Percentiles rank a stretch among this genome's conserved stretches.
These are phyloP conservation scores for Trichoderma endophyticum DNA, from an alignment of 2,329 filamentous ascomycete genomes.

Conservation along the genomic window DNA sequence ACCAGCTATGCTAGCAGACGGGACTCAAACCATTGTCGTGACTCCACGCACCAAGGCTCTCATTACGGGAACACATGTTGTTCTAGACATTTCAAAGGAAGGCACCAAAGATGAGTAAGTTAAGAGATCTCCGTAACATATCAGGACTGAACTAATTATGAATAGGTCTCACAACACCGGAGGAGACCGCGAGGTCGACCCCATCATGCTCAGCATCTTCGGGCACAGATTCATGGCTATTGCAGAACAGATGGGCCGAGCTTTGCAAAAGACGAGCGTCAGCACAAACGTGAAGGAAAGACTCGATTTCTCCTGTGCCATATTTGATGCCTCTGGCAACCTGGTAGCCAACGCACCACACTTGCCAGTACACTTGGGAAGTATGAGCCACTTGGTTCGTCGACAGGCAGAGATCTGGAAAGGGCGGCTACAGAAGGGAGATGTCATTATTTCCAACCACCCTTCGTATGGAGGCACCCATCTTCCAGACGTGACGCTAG, in stretches of 20 bases:
- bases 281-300: conserved; percentile 81
- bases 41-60: conserved; percentile 74
- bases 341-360: conserved; percentile 78
- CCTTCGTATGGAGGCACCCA: conserved; percentile 82
- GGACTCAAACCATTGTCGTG: conserved; percentile 88
- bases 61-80: conserved; percentile 79
- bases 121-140: too few relatives aligned
- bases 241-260: conserved; percentile 79
- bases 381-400: conserved; percentile 77
- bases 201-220: conserved; percentile 76
- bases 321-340: conserved; percentile 73
- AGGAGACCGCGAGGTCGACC: conserved; percentile 54
- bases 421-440: conserved; percentile 71
- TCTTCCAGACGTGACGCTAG: conserved; percentile 75
- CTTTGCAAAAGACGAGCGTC: conserved; percentile 76
- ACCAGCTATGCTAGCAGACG: conserved; percentile 82
- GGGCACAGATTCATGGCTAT: conserved; percentile 83
- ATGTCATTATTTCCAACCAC: conserved; percentile 81
- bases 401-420: conserved; percentile 78
- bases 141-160: neutral
- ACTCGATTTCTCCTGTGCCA: conserved; percentile 76
- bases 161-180: conserved; percentile 23
- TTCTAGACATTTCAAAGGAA: conserved; percentile 74
- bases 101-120: conserved; percentile 36
- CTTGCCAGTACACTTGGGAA: conserved; percentile 75